Conservation (phyloP, 352 stramenopile genomes). For the Phytophthora citrophthora region DNA sequence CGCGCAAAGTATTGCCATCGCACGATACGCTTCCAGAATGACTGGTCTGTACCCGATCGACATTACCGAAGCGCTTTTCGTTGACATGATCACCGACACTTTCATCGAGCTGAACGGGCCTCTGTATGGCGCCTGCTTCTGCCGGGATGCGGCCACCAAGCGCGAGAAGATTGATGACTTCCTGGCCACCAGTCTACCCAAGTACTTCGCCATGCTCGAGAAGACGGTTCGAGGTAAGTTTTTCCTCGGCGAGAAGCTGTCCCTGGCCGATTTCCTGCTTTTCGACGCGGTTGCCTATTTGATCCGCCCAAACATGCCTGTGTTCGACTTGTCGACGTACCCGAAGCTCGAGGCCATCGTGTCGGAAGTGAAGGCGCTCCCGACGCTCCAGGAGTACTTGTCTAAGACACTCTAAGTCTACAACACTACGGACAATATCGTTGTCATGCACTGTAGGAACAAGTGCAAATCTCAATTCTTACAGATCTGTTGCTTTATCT, state of each 20-base stretch:
- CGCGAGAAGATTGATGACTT: constrained; percentile 45
- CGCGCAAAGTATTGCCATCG: constrained; percentile 63
- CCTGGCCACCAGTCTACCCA: constrained; percentile 33
- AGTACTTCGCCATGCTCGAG: constrained; percentile 35
- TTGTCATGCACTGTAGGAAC: no score
- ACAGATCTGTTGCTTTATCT: no score
- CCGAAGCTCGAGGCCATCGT: constrained; percentile 45
- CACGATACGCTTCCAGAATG: constrained; percentile 58
- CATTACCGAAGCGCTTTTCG: constrained; percentile 40
- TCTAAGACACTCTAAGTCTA: no score
- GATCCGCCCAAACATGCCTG: constrained; percentile 27
- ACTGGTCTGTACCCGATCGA: constrained; percentile 55
- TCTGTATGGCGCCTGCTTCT: constrained; percentile 37
- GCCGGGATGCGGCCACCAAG: constrained; percentile 41
- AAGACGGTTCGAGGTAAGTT: constrained; percentile 39
- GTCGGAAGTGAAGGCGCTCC: constrained; percentile 39
- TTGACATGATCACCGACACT: constrained; percentile 52
- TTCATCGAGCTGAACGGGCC: constrained; percentile 34
- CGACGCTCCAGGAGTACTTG: constrained; percentile 36
- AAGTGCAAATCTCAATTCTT: no score
- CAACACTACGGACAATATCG: no score
- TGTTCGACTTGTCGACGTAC: constrained; percentile 37
- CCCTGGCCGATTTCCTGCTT: constrained; percentile 47
- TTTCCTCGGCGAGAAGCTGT: constrained; percentile 44
- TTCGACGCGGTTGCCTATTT: constrained; percentile 51